Percentiles rank a stretch among this genome's conserved stretches.
Conservation (phyloP, 2,329 filamentous ascomycete species). For the Ophiocordyceps camponoti-floridani region DNA sequence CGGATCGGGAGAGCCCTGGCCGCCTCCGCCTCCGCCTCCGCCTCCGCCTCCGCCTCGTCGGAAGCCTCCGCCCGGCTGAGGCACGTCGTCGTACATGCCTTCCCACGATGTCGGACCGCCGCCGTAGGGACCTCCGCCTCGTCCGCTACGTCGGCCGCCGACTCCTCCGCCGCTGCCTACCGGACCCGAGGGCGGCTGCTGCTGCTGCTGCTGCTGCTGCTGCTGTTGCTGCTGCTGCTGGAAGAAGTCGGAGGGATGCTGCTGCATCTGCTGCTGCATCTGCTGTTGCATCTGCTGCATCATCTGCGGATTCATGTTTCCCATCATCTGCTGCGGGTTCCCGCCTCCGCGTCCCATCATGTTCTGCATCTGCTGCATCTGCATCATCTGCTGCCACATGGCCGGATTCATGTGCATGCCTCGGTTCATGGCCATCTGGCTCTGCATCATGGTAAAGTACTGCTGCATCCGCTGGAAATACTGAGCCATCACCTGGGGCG, state of each 20-base stretch:
- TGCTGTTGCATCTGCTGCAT: constrained; percentile 15
- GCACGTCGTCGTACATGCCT: constrained; percentile 94
- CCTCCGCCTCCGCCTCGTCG: constrained; percentile 8
- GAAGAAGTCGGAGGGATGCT: constrained; percentile 4
- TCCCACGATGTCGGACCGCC: constrained; percentile 79
- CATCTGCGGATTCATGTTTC: constrained; percentile 35
- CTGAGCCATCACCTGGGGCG: constrained; percentile 91
- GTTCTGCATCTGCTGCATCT: constrained; percentile 53
- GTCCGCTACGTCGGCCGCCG: constrained; percentile 5
- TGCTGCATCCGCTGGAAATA: constrained; percentile 99
- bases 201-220: constrained; percentile 13
- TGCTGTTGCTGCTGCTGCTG: constrained; percentile 3
- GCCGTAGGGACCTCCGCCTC: constrained; percentile 20
- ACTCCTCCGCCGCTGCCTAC: constrained; percentile 3
- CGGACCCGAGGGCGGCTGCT: constrained; percentile 22
- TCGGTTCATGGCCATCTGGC: constrained; percentile 74
- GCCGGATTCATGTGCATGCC: constrained; percentile 55
- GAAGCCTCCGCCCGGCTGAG: constrained; percentile 44
- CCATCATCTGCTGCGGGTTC: constrained; percentile 32
- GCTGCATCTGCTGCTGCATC: constrained; percentile 2
- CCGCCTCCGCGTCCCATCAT: constrained; percentile 28
- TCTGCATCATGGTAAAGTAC: constrained; percentile 89
- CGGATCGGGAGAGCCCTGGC: constrained; percentile 22
- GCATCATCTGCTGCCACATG: constrained; percentile 61
- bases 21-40: constrained; percentile 3